Evolutionary conservation across 306 rosid species (phyloP), one percentile per base, ranked within the genome.

Genomic region (Crotalaria pallida): DNA sequence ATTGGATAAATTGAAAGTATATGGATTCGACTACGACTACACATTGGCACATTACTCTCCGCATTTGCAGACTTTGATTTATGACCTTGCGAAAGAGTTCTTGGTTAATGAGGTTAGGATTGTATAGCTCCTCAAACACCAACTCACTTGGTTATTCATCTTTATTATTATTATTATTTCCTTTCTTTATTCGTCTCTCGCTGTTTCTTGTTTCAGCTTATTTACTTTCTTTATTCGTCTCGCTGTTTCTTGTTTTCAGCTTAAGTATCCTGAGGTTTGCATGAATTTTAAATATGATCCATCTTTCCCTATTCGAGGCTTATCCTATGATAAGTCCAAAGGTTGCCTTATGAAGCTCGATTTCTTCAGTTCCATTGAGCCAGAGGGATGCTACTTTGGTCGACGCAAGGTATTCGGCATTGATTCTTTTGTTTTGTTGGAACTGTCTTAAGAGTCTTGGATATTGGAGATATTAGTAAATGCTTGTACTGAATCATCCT

Each of bases 1-100:
- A 52, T 62, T 93, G 82, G 98, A 93, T 73, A 74, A 62, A 47
- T 75, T 90, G 78, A 88, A 90, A 77, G 98, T 93, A 80, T 93
- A 85, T 58, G 98, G 98, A 24, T 93, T 93, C 19, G 98, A 93
- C 75, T 93, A 93, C 21, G 98, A 93, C 81, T 93, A 90, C 88
- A 93, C 98, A 3, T 79, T 94, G 77, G 97, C 95, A 5, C 98
- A 88, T 85, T 94, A 94, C 88, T 90, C 96, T 0, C 22, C 90
- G 5, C 49, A 88, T 77, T 81, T 94, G 45, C 97, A 94, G 85
- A 85, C 83, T 88, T 80, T 94, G 86, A 94, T 94, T 45, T 94
- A 90, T 75, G 96, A 94, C 82, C 89, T 90, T 73, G 98, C 98
- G 9, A 94, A 88, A 79, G 87, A 87, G 75, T 87, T 85, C 50